Evolutionary conservation across 768 basidiomycete genomes (phyloP), one percentile per base, ranked within the genome.

Genomic region (Pleurotus pulmonarius): DNA sequence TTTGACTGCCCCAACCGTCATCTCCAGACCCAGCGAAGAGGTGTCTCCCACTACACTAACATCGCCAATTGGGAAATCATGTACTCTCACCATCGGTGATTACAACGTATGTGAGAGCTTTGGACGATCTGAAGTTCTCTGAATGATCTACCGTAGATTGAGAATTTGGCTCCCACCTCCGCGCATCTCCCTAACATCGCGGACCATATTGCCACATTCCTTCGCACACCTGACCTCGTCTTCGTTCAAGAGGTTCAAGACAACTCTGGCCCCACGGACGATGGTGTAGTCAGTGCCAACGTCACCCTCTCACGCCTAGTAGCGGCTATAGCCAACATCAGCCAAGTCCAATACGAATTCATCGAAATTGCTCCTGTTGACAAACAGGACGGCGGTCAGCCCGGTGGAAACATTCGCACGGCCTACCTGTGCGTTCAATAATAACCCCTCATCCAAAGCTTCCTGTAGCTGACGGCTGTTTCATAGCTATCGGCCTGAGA

Each of bases 191-290:
- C 75, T 1, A 61, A 61, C n/a, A 71, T 85, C 41, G 83, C 83
- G 1, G 59, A 67, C 11, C 85, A 86, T 60, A 84, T 86, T 49
- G 75, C 70, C 9, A 69, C 72, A 20, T 68, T 71, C 56, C 74
- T 87, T 13, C 67, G 70, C 15, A 73, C 76, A 0, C 84, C 85
- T 1, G 83, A 86, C 62, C 73, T 87, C 53, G 65, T 87, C 59
- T 84, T 85, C 65, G 60, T 87, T 5, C 84, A 87, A 67, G 85
- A 87, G 61, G 80, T 87, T 15, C 82, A 85, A 61, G 83, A 84
- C 65, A 79, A 84, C 65, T 76, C 74, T 2, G 83, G 83, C 4
- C 61, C 75, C 1, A 76, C 66, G 0, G 66, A 85, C 62, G 76
- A 85, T 61, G 85, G 84, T 16, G 74, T 74, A 4, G 80, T 83